Base-by-base conservation (phyloP, 2,329 filamentous ascomycete species). In the Sphaerulina vaccinii region DNA sequence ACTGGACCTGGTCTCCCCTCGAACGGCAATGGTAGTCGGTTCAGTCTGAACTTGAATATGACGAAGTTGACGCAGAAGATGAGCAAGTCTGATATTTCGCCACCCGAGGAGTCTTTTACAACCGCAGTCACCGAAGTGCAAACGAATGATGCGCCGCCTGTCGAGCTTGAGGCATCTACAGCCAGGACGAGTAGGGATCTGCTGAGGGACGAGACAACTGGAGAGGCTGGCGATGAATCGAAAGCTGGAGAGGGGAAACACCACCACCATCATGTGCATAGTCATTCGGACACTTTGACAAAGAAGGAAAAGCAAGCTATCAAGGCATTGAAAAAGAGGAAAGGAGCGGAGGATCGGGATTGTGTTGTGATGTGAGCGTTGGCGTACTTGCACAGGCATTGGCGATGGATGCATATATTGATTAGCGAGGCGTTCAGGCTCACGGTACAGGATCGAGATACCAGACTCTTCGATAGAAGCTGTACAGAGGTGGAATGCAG, bases 281-380 rank as follows among this genome's bases (percentile, higher is more conserved):
- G 32, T 35, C 36, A 37, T 44, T 5, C 35, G 5, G 23, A 32
- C 45, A 18, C 33, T 5, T 27, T 60, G 51, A 58, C 58, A 22
- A 62, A 62, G 52, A 62, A 67, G 54, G 65, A 65, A 59, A 69
- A 61, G 42, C 53, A 59, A 16, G 55, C 62, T n/a, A 41, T 55
- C 16, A 63, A 63, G 45, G 49, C 60, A 13, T 60, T 48, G 44
- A 62, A 63, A 46, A 62, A 61, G 41, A 60, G 56, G 45, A 49
- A 44, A 23, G 59, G 59, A 3, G 60, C 67, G 24, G 71, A 73
- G 21, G 73, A 75, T 45, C 59, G 73, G 29, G 73, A 76, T 52
- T 76, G 74, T 56, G 52, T 64, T 44, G 61, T 75, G 7, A 75
- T 75, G 74, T 76, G 48, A 50, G 32, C 32, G 32, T 35, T 35